Percentiles rank a stretch among this genome's conserved stretches.
These are phyloP conservation scores for Streptanthus diversifolius DNA, from an alignment of 345 rosid species.

Conservation along the genomic window DNA sequence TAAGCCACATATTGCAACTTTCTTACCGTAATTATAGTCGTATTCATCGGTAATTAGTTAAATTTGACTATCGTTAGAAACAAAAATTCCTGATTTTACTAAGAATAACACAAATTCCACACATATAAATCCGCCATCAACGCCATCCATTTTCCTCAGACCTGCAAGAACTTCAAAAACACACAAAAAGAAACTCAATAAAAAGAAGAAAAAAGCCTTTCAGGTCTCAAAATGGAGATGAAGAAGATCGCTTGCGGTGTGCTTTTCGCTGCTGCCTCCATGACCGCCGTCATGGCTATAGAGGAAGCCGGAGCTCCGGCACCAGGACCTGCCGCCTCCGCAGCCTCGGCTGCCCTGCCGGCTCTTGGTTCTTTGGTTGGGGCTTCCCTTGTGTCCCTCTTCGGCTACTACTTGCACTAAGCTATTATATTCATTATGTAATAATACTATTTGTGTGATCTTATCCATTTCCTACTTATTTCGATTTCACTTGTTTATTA, in stretches of 20 bases:
- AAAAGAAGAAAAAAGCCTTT: constrained; percentile 25
- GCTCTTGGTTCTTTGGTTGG: constrained; percentile 50
- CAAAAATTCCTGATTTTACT: not conserved
- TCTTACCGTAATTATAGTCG: constrained; percentile 22
- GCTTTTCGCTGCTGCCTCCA: constrained; percentile 52
- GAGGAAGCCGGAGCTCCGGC: constrained; percentile 42
- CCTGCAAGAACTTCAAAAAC: constrained; percentile 33
- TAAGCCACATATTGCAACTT: constrained; percentile 7
- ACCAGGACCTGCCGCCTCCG: constrained; percentile 31
- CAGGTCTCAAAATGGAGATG: constrained; percentile 57
- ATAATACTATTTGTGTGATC: constrained; percentile 21
- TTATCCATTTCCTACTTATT: constrained; percentile 17
- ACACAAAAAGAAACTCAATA: constrained; percentile 8
- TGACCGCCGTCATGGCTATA: constrained; percentile 43
- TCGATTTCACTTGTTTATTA: constrained; percentile 25
- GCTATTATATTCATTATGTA: constrained; percentile 22
- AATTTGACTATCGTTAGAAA: not conserved
- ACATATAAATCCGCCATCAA: constrained; percentile 18
- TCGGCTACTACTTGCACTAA: constrained; percentile 39
- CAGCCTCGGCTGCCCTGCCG: constrained; percentile 36
- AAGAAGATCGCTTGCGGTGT: constrained; percentile 55
- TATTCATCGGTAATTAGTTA: not conserved
- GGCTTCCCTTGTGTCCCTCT: constrained; percentile 36
- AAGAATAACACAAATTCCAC: not conserved
- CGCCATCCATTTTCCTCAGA: constrained; percentile 25